A percentile compares a stretch with the other conserved stretches of the same genome.
Evolutionary conservation across 2,329 filamentous ascomycete species (phyloP).

Genomic region (Colletotrichum spaethianum): DNA sequence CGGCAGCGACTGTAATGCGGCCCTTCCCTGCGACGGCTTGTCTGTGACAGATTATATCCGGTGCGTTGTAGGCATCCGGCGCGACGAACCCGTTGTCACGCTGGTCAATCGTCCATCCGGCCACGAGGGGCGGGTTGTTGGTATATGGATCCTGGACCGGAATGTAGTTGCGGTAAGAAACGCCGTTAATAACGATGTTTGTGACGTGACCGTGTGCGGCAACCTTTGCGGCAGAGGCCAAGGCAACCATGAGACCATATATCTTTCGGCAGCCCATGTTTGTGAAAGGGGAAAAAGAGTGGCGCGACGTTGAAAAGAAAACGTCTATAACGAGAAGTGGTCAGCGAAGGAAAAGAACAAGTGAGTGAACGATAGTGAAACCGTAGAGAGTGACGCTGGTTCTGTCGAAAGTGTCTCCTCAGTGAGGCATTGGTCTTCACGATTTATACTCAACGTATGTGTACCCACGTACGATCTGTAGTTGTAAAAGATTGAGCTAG

Average conservation of each 20-base stretch:
- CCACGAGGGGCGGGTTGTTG: constrained; percentile 34
- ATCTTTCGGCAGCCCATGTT: constrained; percentile 46
- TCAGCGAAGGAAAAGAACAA: constrained; percentile 2
- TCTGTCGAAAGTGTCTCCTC: background rate
- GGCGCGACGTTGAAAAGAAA: background rate
- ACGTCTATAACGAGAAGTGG: background rate
- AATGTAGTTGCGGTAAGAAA: constrained; percentile 59
- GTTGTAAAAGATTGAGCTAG: background rate
- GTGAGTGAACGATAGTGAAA: background rate
- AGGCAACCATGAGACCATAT: constrained; percentile 43
- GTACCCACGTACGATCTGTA: background rate
- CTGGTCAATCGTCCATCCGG: constrained; percentile 60
- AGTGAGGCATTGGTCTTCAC: background rate
- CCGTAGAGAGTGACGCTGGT: background rate
- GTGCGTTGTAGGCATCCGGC: constrained; percentile 56
- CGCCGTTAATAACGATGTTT: constrained; percentile 59
- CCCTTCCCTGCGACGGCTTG: constrained; percentile 56
- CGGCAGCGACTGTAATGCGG: constrained; percentile 59
- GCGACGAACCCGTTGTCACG: constrained; percentile 62
- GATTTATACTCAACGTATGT: constrained; percentile 9
- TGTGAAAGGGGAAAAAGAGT: background rate
- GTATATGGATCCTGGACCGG: constrained; percentile 42
- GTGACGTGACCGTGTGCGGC: constrained; percentile 59
- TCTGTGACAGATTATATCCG: constrained; percentile 66
- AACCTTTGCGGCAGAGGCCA: constrained; percentile 47